Conservation (phyloP, 1,139 yeast genomes). For the Scheffersomyces insectosa region DNA sequence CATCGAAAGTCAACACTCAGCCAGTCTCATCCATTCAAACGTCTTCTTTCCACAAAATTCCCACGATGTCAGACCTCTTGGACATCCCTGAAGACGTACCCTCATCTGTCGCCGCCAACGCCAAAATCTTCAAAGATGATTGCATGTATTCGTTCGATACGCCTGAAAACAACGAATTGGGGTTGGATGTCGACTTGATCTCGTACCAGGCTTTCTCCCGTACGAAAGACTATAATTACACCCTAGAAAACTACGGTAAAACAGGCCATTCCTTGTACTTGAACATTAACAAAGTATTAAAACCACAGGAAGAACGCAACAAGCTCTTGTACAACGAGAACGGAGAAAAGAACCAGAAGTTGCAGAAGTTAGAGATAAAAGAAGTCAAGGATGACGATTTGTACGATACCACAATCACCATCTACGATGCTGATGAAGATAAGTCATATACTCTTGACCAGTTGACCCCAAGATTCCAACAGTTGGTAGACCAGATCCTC, state of each 20-base stretch:
- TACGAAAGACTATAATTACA: conserved; percentile 45
- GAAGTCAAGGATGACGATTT: conserved; percentile 70
- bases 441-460: conserved; percentile 17
- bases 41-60: too few relatives aligned
- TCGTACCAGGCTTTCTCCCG: conserved; percentile 69
- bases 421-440: conserved; percentile 46
- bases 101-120: conserved; percentile 16
- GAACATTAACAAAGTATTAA: conserved; percentile 53
- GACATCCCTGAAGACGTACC: conserved; percentile 25
- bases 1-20: too few relatives aligned
- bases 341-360: conserved; percentile 50
- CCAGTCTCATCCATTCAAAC: too few relatives aligned
- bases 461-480: conserved; percentile 22
- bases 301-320: conserved; percentile 32
- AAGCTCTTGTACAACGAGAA: conserved; percentile 18
- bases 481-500: conserved; percentile 51
- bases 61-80: conserved; percentile 4
- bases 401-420: conserved; percentile 49
- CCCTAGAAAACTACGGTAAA: conserved; percentile 50
- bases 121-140: conserved; percentile 71
- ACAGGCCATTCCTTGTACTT: conserved; percentile 58
- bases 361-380: conserved; percentile 72
- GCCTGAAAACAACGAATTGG: conserved; percentile 56
- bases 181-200: conserved; percentile 71
- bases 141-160: conserved; percentile 81